Conservation (phyloP, 768 basidiomycete genomes). For the Mycena albidolilacea region DNA sequence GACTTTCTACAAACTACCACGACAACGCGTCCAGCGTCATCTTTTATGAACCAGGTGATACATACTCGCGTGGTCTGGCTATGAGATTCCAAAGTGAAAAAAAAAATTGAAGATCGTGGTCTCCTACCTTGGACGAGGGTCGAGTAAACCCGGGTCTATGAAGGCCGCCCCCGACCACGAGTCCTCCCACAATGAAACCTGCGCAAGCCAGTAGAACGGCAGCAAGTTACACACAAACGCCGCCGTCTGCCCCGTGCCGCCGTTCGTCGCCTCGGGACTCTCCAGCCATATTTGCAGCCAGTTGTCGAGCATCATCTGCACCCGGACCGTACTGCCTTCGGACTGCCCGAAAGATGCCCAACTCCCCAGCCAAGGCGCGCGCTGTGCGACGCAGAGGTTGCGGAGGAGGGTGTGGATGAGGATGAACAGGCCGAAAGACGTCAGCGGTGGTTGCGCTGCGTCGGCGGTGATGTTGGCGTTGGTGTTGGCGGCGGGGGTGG, state of each 20-base stretch:
- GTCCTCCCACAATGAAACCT: slow-evolving; percentile 63
- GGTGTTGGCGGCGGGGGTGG: neutral
- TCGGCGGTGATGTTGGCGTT: slow-evolving; percentile 43
- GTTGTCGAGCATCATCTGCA: slow-evolving; percentile 68
- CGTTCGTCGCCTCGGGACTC: slow-evolving; percentile 53
- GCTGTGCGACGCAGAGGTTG: slow-evolving; percentile 52
- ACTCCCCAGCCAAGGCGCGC: slow-evolving; percentile 23
- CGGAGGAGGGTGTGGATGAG: slow-evolving; percentile 63
- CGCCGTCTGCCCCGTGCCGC: slow-evolving; percentile 40
- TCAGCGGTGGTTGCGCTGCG: slow-evolving; percentile 31
- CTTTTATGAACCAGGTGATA: too few relatives aligned
- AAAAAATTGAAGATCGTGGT: too few relatives aligned
- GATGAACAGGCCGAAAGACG: slow-evolving; percentile 32
- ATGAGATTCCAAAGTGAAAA: too few relatives aligned
- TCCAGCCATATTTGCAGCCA: slow-evolving; percentile 72
- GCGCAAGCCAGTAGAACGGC: slow-evolving; percentile 76
- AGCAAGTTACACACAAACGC: slow-evolving; percentile 63
- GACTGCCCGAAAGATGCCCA: slow-evolving; percentile 12
- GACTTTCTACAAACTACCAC: too few relatives aligned
- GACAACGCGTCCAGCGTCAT: too few relatives aligned
- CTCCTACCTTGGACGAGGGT: too few relatives aligned
- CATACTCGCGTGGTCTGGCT: too few relatives aligned
- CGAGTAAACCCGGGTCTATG: neutral
- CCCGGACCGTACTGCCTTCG: slow-evolving; percentile 42
- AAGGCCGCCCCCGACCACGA: neutral